Evolutionary conservation across 2,329 filamentous ascomycete genomes (phyloP), one percentile per base, ranked within the genome.

Genomic region (Sporothrix phasma): DNA sequence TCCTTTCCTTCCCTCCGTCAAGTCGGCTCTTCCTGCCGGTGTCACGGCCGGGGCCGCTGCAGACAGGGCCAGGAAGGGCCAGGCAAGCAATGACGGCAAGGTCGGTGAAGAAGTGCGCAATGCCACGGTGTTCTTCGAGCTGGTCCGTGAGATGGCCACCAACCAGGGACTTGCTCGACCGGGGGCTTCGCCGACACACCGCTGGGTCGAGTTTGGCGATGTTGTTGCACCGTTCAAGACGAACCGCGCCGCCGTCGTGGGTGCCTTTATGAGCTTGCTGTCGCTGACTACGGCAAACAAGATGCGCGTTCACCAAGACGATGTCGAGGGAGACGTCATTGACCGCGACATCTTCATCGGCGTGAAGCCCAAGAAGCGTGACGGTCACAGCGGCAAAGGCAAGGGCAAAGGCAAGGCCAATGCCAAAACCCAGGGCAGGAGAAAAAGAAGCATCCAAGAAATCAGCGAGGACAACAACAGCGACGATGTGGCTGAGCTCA

Each of bases 211-310:
- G 31, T 69, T 69, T 61, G 63, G 61, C 17, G 65, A 68, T 15
- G 59, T 62, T 0, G 67, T 68, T 24, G 61, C 59, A 8, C 45
- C 64, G 0, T 61, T 69, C 29, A 19, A 34, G 26, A 5, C 11
- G 1, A 62, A 47, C 60, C 19, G 62, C 2, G 46, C 63, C 5
- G 67, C 68, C 1, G 67, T 69, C 17, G 68, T 69, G 17, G 63
- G 63, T 10, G 67, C 68, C 6, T 69, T 69, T 39, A 68, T 69
- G 68, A 68, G 66, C 24, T 49, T 69, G 41, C 45, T 69, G 63
- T 43, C 68, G 43, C 62, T 69, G 51, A 67, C 66, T 1, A 67
- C 64, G 0, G 24, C 54, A 2, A 58, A 49, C n/a, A 39, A 63
- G 62, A 47, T 69, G 46, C 58, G 61, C n/a, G 31, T 69, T 15